These are phyloP conservation scores for Mortierella sp. DNA, from an alignment of 371 early-diverging fungal genomes.

Conservation along the genomic window DNA sequence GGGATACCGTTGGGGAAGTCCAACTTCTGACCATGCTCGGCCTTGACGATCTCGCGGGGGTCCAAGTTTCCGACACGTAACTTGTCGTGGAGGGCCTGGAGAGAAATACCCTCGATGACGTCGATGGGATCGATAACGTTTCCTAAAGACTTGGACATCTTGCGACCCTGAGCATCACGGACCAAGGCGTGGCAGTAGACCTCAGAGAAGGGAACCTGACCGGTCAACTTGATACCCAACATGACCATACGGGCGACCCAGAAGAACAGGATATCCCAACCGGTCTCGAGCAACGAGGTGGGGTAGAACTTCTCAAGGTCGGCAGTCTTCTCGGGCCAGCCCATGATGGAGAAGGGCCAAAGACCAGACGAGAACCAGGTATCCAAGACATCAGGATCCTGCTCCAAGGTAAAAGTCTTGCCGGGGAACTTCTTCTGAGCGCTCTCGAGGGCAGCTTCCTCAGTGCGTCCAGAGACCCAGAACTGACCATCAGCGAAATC, in stretches of 20 bases:
- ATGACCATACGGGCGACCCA: slow-evolving; percentile 99
- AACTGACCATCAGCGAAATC: slow-evolving; percentile 71
- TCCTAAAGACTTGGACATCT: slow-evolving; percentile 99
- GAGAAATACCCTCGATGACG: slow-evolving; percentile 96
- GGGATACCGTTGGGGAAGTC: slow-evolving; percentile 99
- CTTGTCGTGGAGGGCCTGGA: slow-evolving; percentile 84
- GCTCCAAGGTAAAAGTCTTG: slow-evolving; percentile 75
- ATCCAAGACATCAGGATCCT: slow-evolving; percentile 99
- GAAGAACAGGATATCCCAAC: slow-evolving; percentile 99
- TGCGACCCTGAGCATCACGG: slow-evolving; percentile 99
- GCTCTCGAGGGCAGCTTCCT: slow-evolving; percentile 83
- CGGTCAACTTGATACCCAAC: slow-evolving; percentile 97
- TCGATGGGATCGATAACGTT: slow-evolving; percentile 99
- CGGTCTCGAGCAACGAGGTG: slow-evolving; percentile 96
- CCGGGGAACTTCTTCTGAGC: slow-evolving; percentile 85
- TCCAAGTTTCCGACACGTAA: slow-evolving; percentile 93
- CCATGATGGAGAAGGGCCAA: slow-evolving; percentile 99
- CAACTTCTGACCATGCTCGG: slow-evolving; percentile 87
- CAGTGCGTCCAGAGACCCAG: slow-evolving; percentile 94
- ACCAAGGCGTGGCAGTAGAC: slow-evolving; percentile 99
- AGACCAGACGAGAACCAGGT: slow-evolving; percentile 99
- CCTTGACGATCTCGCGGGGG: slow-evolving; percentile 92
- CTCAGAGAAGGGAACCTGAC: slow-evolving; percentile 95
- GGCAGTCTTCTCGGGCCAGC: slow-evolving; percentile 89
- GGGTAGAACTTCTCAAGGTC: slow-evolving; percentile 96